phyloP scores from a whole-genome alignment of 495 filamentous ascomycete genomes.

The Neurospora hispaniola region DNA sequence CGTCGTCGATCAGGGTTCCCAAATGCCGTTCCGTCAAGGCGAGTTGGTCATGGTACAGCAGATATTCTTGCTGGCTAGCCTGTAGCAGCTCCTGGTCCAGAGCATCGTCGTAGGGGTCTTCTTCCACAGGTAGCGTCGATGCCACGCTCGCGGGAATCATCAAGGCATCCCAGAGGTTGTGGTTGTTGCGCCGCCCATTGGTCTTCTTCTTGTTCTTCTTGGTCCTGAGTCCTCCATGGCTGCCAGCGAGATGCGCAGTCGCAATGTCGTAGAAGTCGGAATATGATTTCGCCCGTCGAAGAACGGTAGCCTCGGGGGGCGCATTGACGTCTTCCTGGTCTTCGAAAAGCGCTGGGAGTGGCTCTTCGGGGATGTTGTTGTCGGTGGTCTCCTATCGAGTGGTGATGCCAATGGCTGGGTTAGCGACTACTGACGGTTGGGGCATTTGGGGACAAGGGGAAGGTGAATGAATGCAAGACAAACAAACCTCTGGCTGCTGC shows the following conservation, averaged over 20 bases:
- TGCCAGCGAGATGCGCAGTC: conserved; percentile 41
- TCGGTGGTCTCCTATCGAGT: conserved; percentile 26
- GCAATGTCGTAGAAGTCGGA: conserved; percentile 60
- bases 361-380: conserved; percentile 24
- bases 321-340: conserved; percentile 37
- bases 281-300: conserved; percentile 62
- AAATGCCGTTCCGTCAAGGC: conserved; percentile 69
- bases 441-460: not conserved
- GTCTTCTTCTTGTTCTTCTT: conserved; percentile 33
- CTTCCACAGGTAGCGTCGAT: conserved; percentile 45
- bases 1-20: conserved; percentile 65
- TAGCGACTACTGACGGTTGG: not conserved
- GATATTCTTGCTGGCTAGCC: conserved; percentile 75
- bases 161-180: conserved; percentile 26
- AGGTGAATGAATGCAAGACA: not conserved
- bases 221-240: conserved; percentile 31
- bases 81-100: conserved; percentile 59
- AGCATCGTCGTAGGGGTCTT: conserved; percentile 47
- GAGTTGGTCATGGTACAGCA: conserved; percentile 73
- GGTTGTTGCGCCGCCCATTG: conserved; percentile 26
- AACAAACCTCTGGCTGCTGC: conserved; percentile 54
- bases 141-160: conserved; percentile 40
- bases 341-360: conserved; percentile 39
- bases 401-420: conserved; percentile 11
- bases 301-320: conserved; percentile 52